Conservation (phyloP, 805 yeast species). For the Candida nemodendra region DNA sequence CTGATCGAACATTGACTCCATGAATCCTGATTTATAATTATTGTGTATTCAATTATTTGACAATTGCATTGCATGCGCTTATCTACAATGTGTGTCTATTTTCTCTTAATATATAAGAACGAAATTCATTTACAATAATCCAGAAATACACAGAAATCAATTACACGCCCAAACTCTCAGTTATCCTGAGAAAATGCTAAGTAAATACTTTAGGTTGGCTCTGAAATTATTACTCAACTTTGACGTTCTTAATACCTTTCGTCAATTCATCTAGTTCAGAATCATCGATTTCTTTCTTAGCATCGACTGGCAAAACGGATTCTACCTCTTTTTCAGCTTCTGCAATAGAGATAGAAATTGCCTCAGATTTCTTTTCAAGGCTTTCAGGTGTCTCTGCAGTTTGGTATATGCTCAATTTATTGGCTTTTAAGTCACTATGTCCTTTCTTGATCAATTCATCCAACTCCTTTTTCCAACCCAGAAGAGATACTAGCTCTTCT, state of each 20-base stretch:
- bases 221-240: conserved; percentile 15
- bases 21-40: conserved; percentile 1
- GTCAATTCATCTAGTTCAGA: conserved; percentile 21
- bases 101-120: too few relatives aligned
- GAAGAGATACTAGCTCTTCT: conserved; percentile 44
- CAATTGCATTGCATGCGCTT: too few relatives aligned
- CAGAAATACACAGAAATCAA: background rate
- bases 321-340: conserved; percentile 21
- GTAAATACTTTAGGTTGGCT: too few relatives aligned
- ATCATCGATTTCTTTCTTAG: conserved; percentile 13
- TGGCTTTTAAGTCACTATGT: conserved; percentile 14
- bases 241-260: conserved; percentile 14
- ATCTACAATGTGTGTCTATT: too few relatives aligned
- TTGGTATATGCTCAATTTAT: conserved; percentile 4
- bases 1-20: conserved; percentile 12
- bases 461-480: conserved; percentile 68
- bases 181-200: too few relatives aligned
- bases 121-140: too few relatives aligned
- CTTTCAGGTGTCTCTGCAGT: conserved; percentile 12
- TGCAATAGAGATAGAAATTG: conserved; percentile 26
- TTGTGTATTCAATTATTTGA: too few relatives aligned
- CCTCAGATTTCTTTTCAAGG: conserved; percentile 25
- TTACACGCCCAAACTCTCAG: too few relatives aligned
- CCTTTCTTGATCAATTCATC: conserved; percentile 37
- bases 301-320: conserved; percentile 5